Conservation (phyloP, 495 filamentous ascomycete species). For the Chaetomium cochliodes region DNA sequence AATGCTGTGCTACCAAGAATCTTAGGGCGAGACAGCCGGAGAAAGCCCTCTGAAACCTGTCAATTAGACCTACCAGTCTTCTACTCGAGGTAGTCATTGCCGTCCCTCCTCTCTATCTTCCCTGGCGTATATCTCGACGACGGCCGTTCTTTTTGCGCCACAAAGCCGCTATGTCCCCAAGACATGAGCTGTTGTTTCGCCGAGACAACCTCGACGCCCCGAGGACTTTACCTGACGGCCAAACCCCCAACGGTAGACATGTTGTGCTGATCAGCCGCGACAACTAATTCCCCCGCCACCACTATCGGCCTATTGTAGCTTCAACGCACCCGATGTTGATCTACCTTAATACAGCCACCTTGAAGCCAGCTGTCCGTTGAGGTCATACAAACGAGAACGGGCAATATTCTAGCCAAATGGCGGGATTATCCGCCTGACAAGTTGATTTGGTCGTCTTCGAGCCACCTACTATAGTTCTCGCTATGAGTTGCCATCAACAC, state of each 20-base stretch:
- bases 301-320: not conserved
- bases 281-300: not conserved
- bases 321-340: not conserved
- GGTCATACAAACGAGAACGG: not conserved
- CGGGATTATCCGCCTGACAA: not conserved
- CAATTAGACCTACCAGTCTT: not conserved
- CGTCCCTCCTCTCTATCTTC: not conserved
- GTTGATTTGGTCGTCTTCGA: not conserved
- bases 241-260: not conserved
- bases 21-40: constrained; percentile 1
- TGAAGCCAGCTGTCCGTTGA: not conserved
- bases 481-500: no score
- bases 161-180: not conserved
- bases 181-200: not conserved
- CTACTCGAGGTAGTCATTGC: not conserved
- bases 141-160: not conserved
- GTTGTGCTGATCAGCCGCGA: not conserved
- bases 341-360: no score
- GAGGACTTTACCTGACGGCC: no score
- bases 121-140: not conserved
- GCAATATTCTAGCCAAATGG: not conserved
- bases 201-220: not conserved
- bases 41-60: not conserved
- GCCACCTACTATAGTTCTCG: not conserved
- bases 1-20: not conserved